Conservation (phyloP, 768 basidiomycete species). For the Trametes sanguinea region DNA sequence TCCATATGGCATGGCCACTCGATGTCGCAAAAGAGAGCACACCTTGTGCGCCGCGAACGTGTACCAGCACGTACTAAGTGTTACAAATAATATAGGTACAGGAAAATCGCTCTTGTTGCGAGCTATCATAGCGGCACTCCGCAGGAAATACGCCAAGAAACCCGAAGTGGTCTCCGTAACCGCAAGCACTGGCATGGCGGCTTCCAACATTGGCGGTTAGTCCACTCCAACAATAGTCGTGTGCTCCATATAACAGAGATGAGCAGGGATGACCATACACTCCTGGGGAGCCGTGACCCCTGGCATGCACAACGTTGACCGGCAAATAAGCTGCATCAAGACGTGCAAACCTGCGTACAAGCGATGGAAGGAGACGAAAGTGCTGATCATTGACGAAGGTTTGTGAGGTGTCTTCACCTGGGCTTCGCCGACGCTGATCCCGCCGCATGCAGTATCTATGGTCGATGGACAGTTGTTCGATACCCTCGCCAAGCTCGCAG, state of each 20-base stretch:
- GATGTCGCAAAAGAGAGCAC: too few species aligned
- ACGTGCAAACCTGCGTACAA: slow-evolving; percentile 55
- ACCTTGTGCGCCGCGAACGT: too few species aligned
- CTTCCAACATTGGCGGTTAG: slow-evolving; percentile 67
- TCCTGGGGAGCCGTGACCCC: slow-evolving; percentile 63
- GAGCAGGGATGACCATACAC: slow-evolving; percentile 58
- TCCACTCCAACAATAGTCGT: neutral
- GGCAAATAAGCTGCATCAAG: slow-evolving; percentile 51
- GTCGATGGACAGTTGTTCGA: slow-evolving; percentile 64
- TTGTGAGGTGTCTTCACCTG: slow-evolving; percentile 7
- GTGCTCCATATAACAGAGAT: slow-evolving; percentile 16
- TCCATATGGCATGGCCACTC: too few species aligned
- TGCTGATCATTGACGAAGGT: slow-evolving; percentile 71
- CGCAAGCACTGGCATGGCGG: slow-evolving; percentile 65
- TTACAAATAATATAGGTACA: slow-evolving; percentile 45
- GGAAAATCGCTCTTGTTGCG: slow-evolving; percentile 64
- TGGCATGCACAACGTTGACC: slow-evolving; percentile 44
- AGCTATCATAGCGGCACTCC: slow-evolving; percentile 55
- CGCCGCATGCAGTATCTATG: slow-evolving; percentile 60
- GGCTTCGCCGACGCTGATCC: neutral
- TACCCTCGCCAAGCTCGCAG: slow-evolving; percentile 55
- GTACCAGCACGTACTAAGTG: too few species aligned
- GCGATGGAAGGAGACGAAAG: slow-evolving; percentile 58
- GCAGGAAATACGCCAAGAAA: slow-evolving; percentile 46
- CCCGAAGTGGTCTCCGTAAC: slow-evolving; percentile 54